Percentiles rank a stretch among this genome's conserved stretches.
phyloP scores from a whole-genome alignment of 352 stramenopile species.

The Labyrinthula sp. region DNA sequence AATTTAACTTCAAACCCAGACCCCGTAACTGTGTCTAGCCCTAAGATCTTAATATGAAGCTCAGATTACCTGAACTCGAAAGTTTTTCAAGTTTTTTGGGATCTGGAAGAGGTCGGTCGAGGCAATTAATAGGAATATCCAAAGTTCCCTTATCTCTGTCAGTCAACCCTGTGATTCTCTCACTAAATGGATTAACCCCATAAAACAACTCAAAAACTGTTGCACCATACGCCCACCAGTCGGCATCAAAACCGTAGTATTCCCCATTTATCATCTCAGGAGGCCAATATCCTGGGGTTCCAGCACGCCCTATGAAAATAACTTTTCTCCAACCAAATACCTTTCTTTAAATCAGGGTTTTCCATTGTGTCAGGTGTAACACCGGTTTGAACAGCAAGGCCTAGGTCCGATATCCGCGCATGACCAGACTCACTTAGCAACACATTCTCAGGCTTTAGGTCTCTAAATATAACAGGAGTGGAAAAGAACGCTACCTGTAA shows the following conservation, averaged over 20 bases:
- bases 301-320: slow-evolving; percentile 6
- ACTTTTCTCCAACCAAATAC: no score
- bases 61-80: no score
- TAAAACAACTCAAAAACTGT: slow-evolving; percentile 87
- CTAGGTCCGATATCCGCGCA: slow-evolving; percentile 81
- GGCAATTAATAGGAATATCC: no score
- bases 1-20: no score
- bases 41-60: no score
- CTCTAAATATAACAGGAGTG: no score
- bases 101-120: no score
- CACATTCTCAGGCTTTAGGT: slow-evolving; percentile 68
- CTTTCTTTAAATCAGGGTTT: no score
- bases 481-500: no score
- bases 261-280: slow-evolving; percentile 82
- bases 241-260: slow-evolving; percentile 70
- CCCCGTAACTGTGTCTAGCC: no score
- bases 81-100: no score
- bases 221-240: slow-evolving; percentile 93
- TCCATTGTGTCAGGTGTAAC: slow-evolving; percentile 27
- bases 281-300: slow-evolving; percentile 60
- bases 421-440: slow-evolving; percentile 74
- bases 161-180: slow-evolving; percentile 59
- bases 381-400: slow-evolving; percentile 54
- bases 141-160: slow-evolving; percentile 57
- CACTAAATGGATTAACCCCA: slow-evolving; percentile 83